A percentile compares a stretch with the other conserved stretches of the same genome.
Conservation (phyloP, 306 rosid species). For the Quercus agrifolia region DNA sequence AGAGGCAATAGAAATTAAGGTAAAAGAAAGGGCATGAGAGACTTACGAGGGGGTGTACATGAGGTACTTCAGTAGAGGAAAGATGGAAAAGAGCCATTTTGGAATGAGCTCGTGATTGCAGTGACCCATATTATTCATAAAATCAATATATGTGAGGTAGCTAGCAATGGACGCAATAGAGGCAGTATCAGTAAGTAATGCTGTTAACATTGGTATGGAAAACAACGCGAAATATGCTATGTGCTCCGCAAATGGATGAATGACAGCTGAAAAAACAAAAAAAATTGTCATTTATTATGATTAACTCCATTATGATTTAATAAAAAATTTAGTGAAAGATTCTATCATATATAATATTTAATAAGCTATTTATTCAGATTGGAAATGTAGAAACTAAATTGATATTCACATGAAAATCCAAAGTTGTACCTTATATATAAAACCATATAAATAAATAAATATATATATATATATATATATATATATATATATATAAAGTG, state of each 20-base stretch:
- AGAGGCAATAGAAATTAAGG: not conserved
- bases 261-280: slow-evolving; percentile 31
- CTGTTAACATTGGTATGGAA: slow-evolving; percentile 28
- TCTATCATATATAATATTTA: too few relatives aligned
- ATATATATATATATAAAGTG: not conserved
- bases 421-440: too few relatives aligned
- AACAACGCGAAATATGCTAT: slow-evolving; percentile 32
- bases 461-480: not conserved
- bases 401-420: too few relatives aligned
- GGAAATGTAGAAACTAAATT: too few relatives aligned
- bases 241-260: slow-evolving; percentile 52
- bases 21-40: not conserved
- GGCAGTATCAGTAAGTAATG: not conserved
- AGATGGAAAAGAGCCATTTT: slow-evolving; percentile 29
- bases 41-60: slow-evolving; percentile 38
- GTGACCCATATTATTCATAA: slow-evolving; percentile 58
- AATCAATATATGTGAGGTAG: slow-evolving; percentile 28
- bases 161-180: not conserved
- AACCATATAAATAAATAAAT: too few relatives aligned
- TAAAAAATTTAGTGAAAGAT: too few relatives aligned
- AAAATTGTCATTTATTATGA: too few relatives aligned
- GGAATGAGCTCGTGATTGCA: slow-evolving; percentile 49
- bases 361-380: too few relatives aligned
- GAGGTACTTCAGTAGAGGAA: slow-evolving; percentile 46
- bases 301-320: too few relatives aligned